Conservation (phyloP, 805 yeast species). For the Spathaspora sp. region DNA sequence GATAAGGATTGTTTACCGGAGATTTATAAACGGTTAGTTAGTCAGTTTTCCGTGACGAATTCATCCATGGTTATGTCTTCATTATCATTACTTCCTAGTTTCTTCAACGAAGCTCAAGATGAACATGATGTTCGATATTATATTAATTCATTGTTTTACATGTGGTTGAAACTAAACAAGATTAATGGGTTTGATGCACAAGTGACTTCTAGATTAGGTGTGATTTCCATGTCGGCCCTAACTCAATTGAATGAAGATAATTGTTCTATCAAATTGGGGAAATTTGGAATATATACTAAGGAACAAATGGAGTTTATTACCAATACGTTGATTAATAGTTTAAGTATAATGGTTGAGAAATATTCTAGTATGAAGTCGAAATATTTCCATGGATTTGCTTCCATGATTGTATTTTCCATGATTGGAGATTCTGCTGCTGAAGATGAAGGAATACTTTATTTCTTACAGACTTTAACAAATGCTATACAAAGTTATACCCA, state of each 20-base stretch:
- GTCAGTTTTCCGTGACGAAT: slow-evolving; percentile 52
- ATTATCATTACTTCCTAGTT: slow-evolving; percentile 52
- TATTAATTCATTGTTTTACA: slow-evolving; percentile 63
- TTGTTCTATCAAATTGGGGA: slow-evolving; percentile 32
- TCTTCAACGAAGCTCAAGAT: slow-evolving; percentile 27
- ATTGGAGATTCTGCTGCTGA: slow-evolving; percentile 44
- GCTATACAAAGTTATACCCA: slow-evolving; percentile 80
- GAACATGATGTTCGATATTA: slow-evolving; percentile 47
- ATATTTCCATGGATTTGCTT: slow-evolving; percentile 41
- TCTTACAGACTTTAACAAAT: slow-evolving; percentile 53
- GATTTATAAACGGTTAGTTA: slow-evolving; percentile 48
- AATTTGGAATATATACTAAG: slow-evolving; percentile 60
- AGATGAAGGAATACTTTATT: slow-evolving; percentile 45
- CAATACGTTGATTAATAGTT: slow-evolving; percentile 46
- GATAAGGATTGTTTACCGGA: slow-evolving; percentile 43
- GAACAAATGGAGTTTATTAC: slow-evolving; percentile 60
- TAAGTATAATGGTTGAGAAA: slow-evolving; percentile 46
- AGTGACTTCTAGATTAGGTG: slow-evolving; percentile 61
- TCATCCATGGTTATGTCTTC: slow-evolving; percentile 49
- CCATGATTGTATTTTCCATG: slow-evolving; percentile 57
- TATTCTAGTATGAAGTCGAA: slow-evolving; percentile 41
- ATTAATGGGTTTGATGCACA: slow-evolving; percentile 57
- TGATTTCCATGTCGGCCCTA: slow-evolving; percentile 50
- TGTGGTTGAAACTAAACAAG: slow-evolving; percentile 60
- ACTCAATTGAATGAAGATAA: slow-evolving; percentile 19